phyloP scores from a whole-genome alignment of 306 rosid genomes.

The Sindora glabra region DNA sequence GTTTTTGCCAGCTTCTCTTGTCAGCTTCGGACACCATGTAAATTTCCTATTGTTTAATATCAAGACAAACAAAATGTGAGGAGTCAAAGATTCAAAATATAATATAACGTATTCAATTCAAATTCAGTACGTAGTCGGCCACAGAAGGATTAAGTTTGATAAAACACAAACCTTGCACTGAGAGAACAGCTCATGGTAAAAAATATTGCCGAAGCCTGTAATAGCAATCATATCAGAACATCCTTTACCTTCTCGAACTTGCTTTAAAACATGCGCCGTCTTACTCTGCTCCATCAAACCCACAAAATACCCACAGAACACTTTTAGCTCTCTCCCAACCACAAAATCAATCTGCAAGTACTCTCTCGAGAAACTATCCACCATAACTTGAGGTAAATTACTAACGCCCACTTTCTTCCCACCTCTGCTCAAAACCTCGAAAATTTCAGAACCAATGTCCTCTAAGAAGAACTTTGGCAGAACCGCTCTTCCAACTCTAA shows the following conservation, averaged over 20 bases:
- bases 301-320: conserved; percentile 51
- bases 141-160: no score
- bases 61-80: background rate
- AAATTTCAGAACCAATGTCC: conserved; percentile 59
- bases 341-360: conserved; percentile 66
- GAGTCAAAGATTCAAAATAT: background rate
- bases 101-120: no score
- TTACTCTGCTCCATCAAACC: conserved; percentile 57
- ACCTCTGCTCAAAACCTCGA: conserved; percentile 42
- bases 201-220: conserved; percentile 16
- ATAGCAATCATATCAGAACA: conserved; percentile 44
- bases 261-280: conserved; percentile 13
- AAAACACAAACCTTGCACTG: conserved; percentile 46
- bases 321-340: conserved; percentile 54
- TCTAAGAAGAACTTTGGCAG: conserved; percentile 72
- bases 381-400: conserved; percentile 58
- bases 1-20: conserved; percentile 53
- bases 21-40: conserved; percentile 43
- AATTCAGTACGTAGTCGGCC: no score
- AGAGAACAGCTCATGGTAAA: conserved; percentile 29
- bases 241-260: conserved; percentile 19
- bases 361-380: conserved; percentile 68
- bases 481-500: conserved; percentile 57
- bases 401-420: conserved; percentile 53
- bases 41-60: conserved; percentile 37